Base-by-base conservation (phyloP, 306 rosid species). In the Begonia peltatifolia region DNA sequence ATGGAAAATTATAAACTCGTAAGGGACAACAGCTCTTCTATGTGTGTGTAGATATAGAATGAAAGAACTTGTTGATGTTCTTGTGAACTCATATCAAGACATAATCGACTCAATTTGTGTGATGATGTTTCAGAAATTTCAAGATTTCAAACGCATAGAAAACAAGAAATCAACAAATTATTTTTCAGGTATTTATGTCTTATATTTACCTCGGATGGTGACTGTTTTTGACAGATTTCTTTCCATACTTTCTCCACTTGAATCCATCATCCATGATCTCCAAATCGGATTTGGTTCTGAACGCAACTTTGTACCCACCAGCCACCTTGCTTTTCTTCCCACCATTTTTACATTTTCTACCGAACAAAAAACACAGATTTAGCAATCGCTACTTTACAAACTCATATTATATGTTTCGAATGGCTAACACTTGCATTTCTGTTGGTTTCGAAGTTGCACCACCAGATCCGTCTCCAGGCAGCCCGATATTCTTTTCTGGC, bases 241-340 rank as follows among this genome's bases (percentile, higher is more conserved):
- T 84, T 16, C 94, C 94, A 38, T 84, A 84, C 74, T 84, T 84
- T 63, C 94, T 76, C 94, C 94, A 84, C 58, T 76, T 84, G 73
- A 71, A 84, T 55, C 94, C 94, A 67, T 84, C 89, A 44, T 84
- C 90, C 87, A 84, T 78, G 41, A 78, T 47, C 71, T 81, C 94
- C 42, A 74, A 15, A 64, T 78, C 82, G 44, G 94, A 74, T 71
- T 63, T 76, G 0, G 94, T 84, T 67, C 68, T 76, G 54, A 84
- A 84, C 14, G 84, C 90, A 55, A 84, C 54, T 59, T 76, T 74
- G 41, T 51, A 55, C 44, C 50, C 61, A 65, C 10, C 59, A 60
- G 60, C 71, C 20, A 3, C 23, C 59, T 72, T 75, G 54, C 56
- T 72, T 14, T 38, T 25, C 71, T 43, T 57, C 58, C 11, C 63